Base-by-base conservation (phyloP, 306 rosid genomes). In the Begonia fuchsioides region DNA sequence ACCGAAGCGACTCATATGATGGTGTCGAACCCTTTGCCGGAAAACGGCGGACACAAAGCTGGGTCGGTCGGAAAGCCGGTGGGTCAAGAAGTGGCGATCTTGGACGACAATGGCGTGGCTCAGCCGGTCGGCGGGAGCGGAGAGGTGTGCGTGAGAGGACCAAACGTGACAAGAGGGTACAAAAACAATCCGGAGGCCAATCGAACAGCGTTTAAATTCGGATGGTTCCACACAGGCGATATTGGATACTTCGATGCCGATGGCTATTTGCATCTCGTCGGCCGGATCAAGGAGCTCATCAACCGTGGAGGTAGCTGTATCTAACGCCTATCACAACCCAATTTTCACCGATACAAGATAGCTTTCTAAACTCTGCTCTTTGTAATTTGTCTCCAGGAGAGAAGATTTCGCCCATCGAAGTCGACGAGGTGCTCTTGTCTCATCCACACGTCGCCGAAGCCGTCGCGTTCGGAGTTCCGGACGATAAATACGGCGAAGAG, bases 211-310 rank as follows among this genome's bases (percentile, higher is more conserved):
- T 87, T 79, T 58, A 32, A 44, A 44, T 77, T 79, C 45, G 87
- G 80, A 15, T 82, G 92, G 87, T 87, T 87, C 15, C 96, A 87
- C 5, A 87, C 96, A 0, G 94, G 96, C 8, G 96, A 87, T 44
- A 17, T 87, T 10, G 94, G 94, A 2, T 69, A 47, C 17, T 64
- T 87, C 2, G 96, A 87, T 45, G 63, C 77, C 1, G 92, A 87
- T 10, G 80, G 96, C 47, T 82, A 82, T 43, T 79, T 87, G 78
- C 77, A 77, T 50, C 87, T 82, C 13, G 90, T 86, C 18, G 96
- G 94, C 50, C 77, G 94, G 63, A 86, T 82, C 50, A 82, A 86
- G 72, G 93, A 86, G 44, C 86, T 82, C 47, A 79, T 86, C 1
- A 86, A 86, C 49, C 80, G 93, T 8, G 45, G 45, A 41, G 45